Conservation (phyloP, 2,329 filamentous ascomycete genomes). For the Xylariaceae sp. region DNA sequence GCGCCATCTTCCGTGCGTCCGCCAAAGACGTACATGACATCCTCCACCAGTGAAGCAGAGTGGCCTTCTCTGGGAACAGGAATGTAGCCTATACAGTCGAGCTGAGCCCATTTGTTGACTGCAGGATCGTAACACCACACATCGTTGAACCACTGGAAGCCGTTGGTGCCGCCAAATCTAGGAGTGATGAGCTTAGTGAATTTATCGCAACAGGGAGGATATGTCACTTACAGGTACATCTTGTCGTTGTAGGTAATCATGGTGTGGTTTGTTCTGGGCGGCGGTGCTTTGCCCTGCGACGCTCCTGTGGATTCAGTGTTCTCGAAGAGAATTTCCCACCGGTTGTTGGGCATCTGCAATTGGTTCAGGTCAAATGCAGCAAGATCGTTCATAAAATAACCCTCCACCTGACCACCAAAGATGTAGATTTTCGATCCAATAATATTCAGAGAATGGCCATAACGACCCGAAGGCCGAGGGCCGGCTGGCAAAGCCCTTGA, state of each 20-base stretch:
- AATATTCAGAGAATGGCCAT: constrained; percentile 96
- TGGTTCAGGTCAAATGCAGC: constrained; percentile 95
- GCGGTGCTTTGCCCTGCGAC: constrained; percentile 70
- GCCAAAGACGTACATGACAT: constrained; percentile 99
- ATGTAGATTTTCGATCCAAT: constrained; percentile 96
- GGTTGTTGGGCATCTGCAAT: constrained; percentile 84
- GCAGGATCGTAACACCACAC: constrained; percentile 94
- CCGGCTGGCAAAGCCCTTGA: constrained; percentile 89
- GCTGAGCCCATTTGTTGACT: constrained; percentile 79
- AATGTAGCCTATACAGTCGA: constrained; percentile 98
- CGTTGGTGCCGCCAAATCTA: constrained; percentile 97
- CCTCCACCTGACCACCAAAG: constrained; percentile 96
- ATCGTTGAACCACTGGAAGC: constrained; percentile 97
- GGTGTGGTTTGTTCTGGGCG: constrained; percentile 91
- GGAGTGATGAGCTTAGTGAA: constrained; percentile 18
- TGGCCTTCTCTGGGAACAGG: constrained; percentile 92
- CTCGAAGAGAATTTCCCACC: constrained; percentile 89
- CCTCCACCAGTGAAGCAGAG: constrained; percentile 88
- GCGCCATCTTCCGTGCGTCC: constrained; percentile 91
- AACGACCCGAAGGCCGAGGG: constrained; percentile 82
- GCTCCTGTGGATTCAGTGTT: constrained; percentile 68
- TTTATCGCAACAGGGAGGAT: not conserved
- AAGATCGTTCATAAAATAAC: constrained; percentile 96
- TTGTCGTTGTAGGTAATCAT: constrained; percentile 91
- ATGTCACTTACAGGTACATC: constrained; percentile 76